These are phyloP conservation scores for Coemansia sp. DNA, from an alignment of 192 early-diverging fungal genomes.

Conservation along the genomic window DNA sequence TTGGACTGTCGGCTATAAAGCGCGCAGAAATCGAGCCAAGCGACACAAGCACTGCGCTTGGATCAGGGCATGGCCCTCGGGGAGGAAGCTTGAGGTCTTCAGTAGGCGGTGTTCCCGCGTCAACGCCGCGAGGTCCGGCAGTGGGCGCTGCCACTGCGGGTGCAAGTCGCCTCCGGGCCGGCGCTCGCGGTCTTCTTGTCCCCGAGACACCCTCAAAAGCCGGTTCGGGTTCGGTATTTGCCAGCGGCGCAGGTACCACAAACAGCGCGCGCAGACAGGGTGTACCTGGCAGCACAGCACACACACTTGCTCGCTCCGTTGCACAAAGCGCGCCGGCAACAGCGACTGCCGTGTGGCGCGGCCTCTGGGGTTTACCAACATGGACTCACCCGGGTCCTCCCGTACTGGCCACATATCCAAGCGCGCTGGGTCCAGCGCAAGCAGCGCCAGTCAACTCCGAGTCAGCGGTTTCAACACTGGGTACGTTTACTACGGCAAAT, in stretches of 20 bases:
- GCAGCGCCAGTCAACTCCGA: conserved; percentile 27
- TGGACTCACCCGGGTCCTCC: conserved; percentile 52
- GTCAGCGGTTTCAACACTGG: conserved; percentile 27
- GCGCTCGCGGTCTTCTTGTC: conserved; percentile 42
- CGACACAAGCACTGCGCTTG: conserved; percentile 19
- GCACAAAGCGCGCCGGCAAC: conserved; percentile 27
- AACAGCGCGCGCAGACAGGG: conserved; percentile 12
- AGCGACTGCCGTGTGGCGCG: conserved; percentile 45
- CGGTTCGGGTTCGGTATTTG: conserved; percentile 9
- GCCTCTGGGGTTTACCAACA: conserved; percentile 52
- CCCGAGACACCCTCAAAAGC: conserved; percentile 41
- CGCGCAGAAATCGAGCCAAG: conserved; percentile 47
- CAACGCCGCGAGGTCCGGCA: conserved; percentile 21
- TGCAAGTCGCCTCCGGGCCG: conserved; percentile 30
- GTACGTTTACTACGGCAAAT: conserved; percentile 34
- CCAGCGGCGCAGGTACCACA: conserved; percentile 2
- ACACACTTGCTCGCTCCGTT: conserved; percentile 15
- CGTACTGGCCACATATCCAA: conserved; percentile 47
- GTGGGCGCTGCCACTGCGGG: conserved; percentile 36
- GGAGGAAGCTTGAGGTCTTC: conserved; percentile 5
- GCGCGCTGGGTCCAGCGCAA: conserved; percentile 43
- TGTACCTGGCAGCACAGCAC: conserved; percentile 11
- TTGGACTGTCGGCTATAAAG: conserved; percentile 50
- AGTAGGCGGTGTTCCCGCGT: conserved; percentile 4
- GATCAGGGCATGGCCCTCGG: neutral